Evolutionary conservation across 345 rosid species (phyloP), one percentile per base, ranked within the genome.

Genomic region (Citrus cavaleriei): DNA sequence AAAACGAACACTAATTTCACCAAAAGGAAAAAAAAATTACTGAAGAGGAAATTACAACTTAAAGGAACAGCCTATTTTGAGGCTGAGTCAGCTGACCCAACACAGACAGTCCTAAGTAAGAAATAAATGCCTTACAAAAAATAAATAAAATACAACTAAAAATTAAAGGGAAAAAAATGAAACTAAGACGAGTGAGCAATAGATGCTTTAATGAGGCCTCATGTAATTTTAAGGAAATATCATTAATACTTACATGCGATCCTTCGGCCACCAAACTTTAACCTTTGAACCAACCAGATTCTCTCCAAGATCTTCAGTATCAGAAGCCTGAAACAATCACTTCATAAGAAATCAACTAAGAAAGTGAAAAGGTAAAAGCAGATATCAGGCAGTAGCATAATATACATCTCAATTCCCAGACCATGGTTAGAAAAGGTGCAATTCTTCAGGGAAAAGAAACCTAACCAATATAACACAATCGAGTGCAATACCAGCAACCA

Each of bases 181-280:
- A 60, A 60, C 25, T 10, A 55, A 35, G 16, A 35, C 16, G 35
- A 73, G 61, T 16, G 13, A 27, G 19, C 13, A 72, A 32, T 1
- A 19, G 27, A 66, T 21, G 70, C 46, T 66, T 35, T 34, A 66
- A 22, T 35, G 10, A 34, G 4, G 14, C 22, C 6, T 64, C n/a
- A 16, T 30, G 38, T 32, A 64, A 77, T 34, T 35, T 3, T 55
- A 2, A 58, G 27, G 59, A 66, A 58, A 71, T 42, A 34, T 70
- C 64, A n/a, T 74, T 22, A 25, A 42, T 61, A 81, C 93, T 87
- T 83, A 97, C 99, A 25, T 54, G 12, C 64, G 77, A 89, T 97
- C 99, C 25, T 74, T 40, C n/a, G 99, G 98, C 99, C 99, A 97
- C 95, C 96, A 97, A 62, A 97, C 93, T 86, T 86, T 89, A 78